Base-by-base conservation (phyloP, 257 asterid genomes). In the Ilex asprella region DNA sequence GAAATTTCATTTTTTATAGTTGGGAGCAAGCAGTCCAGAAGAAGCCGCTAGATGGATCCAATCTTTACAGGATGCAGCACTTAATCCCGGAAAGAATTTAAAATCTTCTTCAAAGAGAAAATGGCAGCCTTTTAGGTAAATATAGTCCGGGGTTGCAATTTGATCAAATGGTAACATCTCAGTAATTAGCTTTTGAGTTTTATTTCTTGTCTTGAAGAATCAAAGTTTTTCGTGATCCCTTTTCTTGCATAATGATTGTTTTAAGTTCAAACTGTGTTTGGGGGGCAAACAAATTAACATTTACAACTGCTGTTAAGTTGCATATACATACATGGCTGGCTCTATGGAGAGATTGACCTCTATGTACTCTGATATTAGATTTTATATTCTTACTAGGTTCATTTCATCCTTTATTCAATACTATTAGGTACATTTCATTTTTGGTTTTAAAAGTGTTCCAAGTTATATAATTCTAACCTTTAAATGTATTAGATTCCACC, bases 1-100 rank as follows among this genome's bases (percentile, higher is more conserved):
- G 43, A 39, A 55, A 52, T 41, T 65, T 76, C 46, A 62, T 55
- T 61, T 64, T 73, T 74, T 55, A 49, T 68, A 90, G 97, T 77
- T 90, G 5, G 97, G 92, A 63, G 83, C 95, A n/a, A 78, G 70
- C 41, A 87, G 95, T 78, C 85, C 97, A 3, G 97, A 90, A 79
- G 95, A 87, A 67, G 95, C 95, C 12, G 88, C 90, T 31, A 66
- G 57, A 60, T 90, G 97, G 97, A 87, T 85, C 41, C 76, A 52
- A 47, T 84, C 87, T 73, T 75, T 90, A 73, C 85, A 84, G 67
- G 77, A 78, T 39, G 79, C 75, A 58, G 95, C 95, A 41, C 64
- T 79, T 51, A 83, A 80, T 31, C 89, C 90, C 2, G 77, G 61
- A 58, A 81, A 69, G 30, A 74, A 69, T 67, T 55, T 75, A 57